Evolutionary conservation across 306 rosid genomes (phyloP).

Genomic region (Trichosanthes truncata): DNA sequence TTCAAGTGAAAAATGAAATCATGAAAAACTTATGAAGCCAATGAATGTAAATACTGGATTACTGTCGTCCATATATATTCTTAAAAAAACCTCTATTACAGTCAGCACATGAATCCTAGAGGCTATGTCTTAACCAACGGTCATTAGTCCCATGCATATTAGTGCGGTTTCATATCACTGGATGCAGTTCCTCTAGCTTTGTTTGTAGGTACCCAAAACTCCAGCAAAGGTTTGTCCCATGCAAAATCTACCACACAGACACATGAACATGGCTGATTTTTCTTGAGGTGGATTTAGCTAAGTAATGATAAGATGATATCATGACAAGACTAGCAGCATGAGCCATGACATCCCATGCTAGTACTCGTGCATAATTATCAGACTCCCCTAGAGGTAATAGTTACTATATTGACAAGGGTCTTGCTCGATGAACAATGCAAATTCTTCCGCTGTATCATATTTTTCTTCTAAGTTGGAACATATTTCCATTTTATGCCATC

Average conservation of each 20-base stretch:
- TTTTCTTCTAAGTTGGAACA: background rate
- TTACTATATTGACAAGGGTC: background rate
- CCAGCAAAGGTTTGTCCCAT: background rate
- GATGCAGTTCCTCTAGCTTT: background rate
- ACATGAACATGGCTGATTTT: background rate
- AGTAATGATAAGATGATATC: background rate
- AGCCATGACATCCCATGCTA: background rate
- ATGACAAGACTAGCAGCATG: background rate
- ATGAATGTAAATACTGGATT: background rate
- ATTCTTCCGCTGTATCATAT: background rate
- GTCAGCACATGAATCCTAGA: background rate
- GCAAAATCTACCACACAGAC: background rate
- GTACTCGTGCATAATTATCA: too few relatives aligned
- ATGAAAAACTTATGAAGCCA: background rate
- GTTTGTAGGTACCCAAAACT: background rate
- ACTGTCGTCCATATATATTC: background rate
- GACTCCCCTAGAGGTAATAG: background rate
- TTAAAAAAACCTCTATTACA: background rate
- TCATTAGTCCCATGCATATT: background rate
- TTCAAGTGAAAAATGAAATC: background rate
- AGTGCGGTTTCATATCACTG: background rate
- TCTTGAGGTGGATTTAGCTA: background rate
- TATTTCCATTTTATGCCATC: background rate
- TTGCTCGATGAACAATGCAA: background rate
- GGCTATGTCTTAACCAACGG: background rate